Base-by-base conservation (phyloP, 768 basidiomycete genomes). In the Lactifluus piperatus region DNA sequence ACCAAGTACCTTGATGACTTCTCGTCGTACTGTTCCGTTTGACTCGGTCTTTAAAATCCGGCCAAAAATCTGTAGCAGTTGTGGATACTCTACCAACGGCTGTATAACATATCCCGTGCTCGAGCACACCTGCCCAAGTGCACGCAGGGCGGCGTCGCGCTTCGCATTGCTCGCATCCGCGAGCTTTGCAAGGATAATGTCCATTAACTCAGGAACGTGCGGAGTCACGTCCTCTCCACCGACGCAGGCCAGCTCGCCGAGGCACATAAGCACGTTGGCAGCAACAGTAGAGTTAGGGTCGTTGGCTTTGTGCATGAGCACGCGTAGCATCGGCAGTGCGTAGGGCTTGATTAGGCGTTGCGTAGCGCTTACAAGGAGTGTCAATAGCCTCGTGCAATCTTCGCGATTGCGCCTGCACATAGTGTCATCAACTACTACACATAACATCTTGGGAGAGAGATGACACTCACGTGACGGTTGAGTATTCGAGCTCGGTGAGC, bases 311-410 rank as follows among this genome's bases (percentile, higher is more conserved):
- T 82, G 85, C 14, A 98, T 79, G 7, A 98, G 81, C 1, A 94
- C 94, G 22, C 86, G 83, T n/a, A 98, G 80, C 78, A 99, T 94
- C 0, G 95, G 91, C 11, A 94, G 79, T 0, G 93, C 91, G 70
- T 99, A 98, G 11, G 93, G 91, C 68, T 94, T 94, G 72, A 98
- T 95, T 16, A 98, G 81, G 44, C 91, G 84, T 64, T 95, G 90
- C 0, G 94, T 95, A 0, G 93, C 92, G 63, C 87, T 85, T 63
- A 97, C 88, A 18, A 99, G 81, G 2, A 93, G 76, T 8, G 91
- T 94, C 52, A 99, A 79, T 1, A 99, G 77, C 20, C 86, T 85
- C 13, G 97, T 93, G 65, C 91, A 92, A 65, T 99, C 94, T 70
- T 99, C 95, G 36, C 89, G 82, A 64, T 81, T 88, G 27, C 89